These are phyloP conservation scores for Acacia acuminata DNA, from an alignment of 306 rosid species.

Conservation along the genomic window DNA sequence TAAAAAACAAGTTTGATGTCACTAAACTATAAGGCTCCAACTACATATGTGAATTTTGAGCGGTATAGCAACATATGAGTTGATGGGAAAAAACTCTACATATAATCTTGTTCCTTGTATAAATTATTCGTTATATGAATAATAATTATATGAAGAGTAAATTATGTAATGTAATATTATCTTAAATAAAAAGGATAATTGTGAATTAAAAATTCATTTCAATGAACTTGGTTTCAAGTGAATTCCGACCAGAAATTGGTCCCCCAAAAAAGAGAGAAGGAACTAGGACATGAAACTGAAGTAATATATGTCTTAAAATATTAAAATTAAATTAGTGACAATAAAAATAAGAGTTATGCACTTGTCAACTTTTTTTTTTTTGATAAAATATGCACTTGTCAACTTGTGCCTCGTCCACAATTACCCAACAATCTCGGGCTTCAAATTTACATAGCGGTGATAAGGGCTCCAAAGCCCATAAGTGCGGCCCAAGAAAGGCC, in stretches of 20 bases:
- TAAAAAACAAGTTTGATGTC: no score
- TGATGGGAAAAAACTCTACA: neutral
- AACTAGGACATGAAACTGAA: neutral
- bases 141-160: neutral
- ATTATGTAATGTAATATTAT: neutral
- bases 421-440: neutral
- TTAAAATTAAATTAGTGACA: neutral
- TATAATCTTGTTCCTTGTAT: neutral
- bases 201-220: neutral
- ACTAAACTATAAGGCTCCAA: no score
- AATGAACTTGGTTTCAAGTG: neutral
- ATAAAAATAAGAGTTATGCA: neutral
- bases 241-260: neutral
- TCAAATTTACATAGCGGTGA: constrained; percentile 17
- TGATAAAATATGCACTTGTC: neutral
- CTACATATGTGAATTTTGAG: no score
- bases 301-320: neutral
- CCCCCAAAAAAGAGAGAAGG: neutral
- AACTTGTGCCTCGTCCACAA: neutral
- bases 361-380: neutral
- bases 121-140: neutral
- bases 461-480: constrained; percentile 37
- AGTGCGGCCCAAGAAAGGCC: constrained; percentile 23
- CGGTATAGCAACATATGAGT: no score
- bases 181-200: neutral